Percentiles rank a stretch among this genome's conserved stretches.
Evolutionary conservation across 176 grass and related monocot genomes (phyloP).

Genomic region (Elaeis guineensis): DNA sequence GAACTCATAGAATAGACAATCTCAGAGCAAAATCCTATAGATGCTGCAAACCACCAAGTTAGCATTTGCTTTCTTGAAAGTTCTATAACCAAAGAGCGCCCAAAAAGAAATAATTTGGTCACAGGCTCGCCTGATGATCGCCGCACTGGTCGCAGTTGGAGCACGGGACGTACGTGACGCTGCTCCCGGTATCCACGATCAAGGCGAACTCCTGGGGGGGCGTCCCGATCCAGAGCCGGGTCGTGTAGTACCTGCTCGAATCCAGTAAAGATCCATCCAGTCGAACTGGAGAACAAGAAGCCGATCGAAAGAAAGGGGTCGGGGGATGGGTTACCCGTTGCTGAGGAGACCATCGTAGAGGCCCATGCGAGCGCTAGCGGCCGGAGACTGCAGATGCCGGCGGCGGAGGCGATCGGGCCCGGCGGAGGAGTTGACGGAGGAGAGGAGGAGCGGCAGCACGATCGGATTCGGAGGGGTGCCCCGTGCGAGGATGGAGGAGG

Average conservation of each 20-base stretch:
- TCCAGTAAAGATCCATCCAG: not conserved
- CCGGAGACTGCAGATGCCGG: slow-evolving; percentile 10
- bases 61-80: too few species aligned
- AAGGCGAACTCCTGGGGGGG: slow-evolving; percentile 88
- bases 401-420: slow-evolving; percentile 22
- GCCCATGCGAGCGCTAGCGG: slow-evolving; percentile 78
- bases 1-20: too few species aligned
- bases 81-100: too few species aligned
- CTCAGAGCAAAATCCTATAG: too few species aligned
- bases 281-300: not conserved
- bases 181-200: slow-evolving; percentile 97
- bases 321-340: slow-evolving; percentile 40
- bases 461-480: slow-evolving; percentile 38
- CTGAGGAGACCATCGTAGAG: slow-evolving; percentile 96
- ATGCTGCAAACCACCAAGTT: too few species aligned
- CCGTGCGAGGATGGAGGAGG: not conserved
- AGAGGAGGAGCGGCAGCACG: slow-evolving; percentile 68
- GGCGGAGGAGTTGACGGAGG: slow-evolving; percentile 49
- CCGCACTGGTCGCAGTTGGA: slow-evolving; percentile 95
- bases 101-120: not conserved
- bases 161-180: slow-evolving; percentile 95
- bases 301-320: not conserved
- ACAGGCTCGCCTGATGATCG: slow-evolving; percentile 63
- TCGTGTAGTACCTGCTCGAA: slow-evolving; percentile 76
- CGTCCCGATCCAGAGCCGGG: slow-evolving; percentile 79